Base-by-base conservation (phyloP, 441 rosid genomes). In the Melastoma candidum region DNA sequence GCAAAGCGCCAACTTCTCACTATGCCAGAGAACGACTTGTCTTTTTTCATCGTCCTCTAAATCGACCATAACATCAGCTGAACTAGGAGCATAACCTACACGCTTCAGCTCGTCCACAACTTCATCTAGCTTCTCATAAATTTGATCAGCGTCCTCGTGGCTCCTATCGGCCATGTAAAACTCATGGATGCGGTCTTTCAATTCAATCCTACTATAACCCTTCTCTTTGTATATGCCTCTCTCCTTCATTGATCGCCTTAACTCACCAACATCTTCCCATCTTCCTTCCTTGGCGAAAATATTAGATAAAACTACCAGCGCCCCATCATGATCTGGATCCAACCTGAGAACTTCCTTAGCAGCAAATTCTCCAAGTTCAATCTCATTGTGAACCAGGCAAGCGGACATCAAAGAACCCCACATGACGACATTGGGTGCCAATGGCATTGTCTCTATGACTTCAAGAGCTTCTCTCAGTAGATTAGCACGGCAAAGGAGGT, bases 341-440 rank as follows among this genome's bases (percentile, higher is more conserved):
- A 76, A 57, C 36, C 54, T 60, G 49, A 81, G 80, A 55, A 81
- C 58, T 49, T 54, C 75, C 59, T 63, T 71, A 41, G 84, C 84
- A 12, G 79, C 77, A 44, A 59, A 57, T 65, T 76, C 70, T 39
- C 77, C 87, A 61, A 81, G 61, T 65, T 71, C 77, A 1, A 55
- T 57, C 50, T 71, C 75, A 2, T 71, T 69, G 0, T 81, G 76
- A 49, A 81, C 51, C 49, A 56, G 66, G 60, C 79, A 81, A 51
- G 87, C 79, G 12, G 84, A 74, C 87, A 81, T 76, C 26, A 78
- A 47, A 41, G 87, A 78, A 60, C 84, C 87, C 87, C 82, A 81
- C 12, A 81, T 78, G 71, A 78, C 70, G n/a, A 71, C 60, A 14
- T 81, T 81, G 57, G 84, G 76, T 56, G 63, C 64, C 49, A 78